Conservation (phyloP, 192 early-diverging fungal species). For the Entomortierella parvispora region DNA sequence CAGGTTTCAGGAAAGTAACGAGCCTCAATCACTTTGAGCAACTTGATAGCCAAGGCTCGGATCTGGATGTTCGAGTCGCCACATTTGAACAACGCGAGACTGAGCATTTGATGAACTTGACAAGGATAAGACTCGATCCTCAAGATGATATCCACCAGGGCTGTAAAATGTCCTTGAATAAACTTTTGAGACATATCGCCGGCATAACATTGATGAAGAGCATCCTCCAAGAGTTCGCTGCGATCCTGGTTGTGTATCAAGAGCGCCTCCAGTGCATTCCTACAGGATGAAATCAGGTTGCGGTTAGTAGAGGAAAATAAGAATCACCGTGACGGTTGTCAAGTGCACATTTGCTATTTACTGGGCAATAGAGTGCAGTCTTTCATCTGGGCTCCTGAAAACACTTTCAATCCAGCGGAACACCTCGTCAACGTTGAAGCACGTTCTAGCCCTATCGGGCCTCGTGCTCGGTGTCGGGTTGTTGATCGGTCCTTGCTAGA, state of each 20-base stretch:
- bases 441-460: conserved; percentile 20
- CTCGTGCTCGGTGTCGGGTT: conserved; percentile 15
- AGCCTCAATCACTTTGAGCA: conserved; percentile 78
- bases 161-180: conserved; percentile 79
- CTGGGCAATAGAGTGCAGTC: conserved; percentile 64
- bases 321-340: too few relatives aligned
- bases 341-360: too few relatives aligned
- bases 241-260: conserved; percentile 70
- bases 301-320: conserved; percentile 41
- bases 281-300: conserved; percentile 41
- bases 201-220: conserved; percentile 79
- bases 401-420: conserved; percentile 73
- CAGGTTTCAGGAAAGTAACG: conserved; percentile 68
- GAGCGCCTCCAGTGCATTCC: conserved; percentile 74
- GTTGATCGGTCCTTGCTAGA: conserved; percentile 59
- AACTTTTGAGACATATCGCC: conserved; percentile 68
- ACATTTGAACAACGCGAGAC: conserved; percentile 81
- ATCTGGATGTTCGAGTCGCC: conserved; percentile 78
- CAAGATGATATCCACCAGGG: conserved; percentile 76
- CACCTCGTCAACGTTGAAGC: conserved; percentile 64
- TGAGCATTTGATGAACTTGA: conserved; percentile 64
- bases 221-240: conserved; percentile 65
- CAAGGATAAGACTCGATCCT: conserved; percentile 73
- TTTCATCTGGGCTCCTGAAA: conserved; percentile 66
- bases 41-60: conserved; percentile 72